Percentiles rank a stretch among this genome's conserved stretches.
Conservation (phyloP, 306 rosid species). For the Cucumis melo region DNA sequence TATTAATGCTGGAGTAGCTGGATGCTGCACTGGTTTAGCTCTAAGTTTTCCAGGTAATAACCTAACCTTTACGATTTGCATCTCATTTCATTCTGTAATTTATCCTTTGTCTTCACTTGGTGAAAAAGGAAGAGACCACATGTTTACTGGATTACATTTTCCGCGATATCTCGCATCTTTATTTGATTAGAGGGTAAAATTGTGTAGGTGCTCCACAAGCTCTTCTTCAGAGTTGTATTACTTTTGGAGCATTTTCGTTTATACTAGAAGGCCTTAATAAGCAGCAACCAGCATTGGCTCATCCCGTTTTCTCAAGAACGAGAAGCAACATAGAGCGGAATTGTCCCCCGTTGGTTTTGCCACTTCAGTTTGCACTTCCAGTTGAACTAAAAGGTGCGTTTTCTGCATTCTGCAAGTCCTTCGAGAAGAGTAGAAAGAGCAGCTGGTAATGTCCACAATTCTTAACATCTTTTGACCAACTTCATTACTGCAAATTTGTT, state of each 20-base stretch:
- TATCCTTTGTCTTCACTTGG: background rate
- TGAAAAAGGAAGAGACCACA: background rate
- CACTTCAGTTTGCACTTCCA: slow-evolving; percentile 76
- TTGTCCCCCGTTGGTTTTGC: slow-evolving; percentile 30
- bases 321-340: slow-evolving; percentile 11
- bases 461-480: background rate
- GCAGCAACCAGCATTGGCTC: slow-evolving; percentile 91
- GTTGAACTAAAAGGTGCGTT: slow-evolving; percentile 65
- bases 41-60: slow-evolving; percentile 83
- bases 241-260: slow-evolving; percentile 93
- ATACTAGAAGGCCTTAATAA: slow-evolving; percentile 80
- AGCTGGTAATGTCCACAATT: slow-evolving; percentile 15
- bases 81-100: background rate
- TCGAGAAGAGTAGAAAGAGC: slow-evolving; percentile 42
- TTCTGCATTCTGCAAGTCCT: slow-evolving; percentile 44
- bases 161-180: background rate
- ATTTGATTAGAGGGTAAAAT: background rate
- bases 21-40: slow-evolving; percentile 97
- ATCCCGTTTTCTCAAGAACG: slow-evolving; percentile 33
- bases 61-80: background rate
- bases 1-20: slow-evolving; percentile 94
- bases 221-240: slow-evolving; percentile 81
- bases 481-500: background rate
- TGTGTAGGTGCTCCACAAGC: slow-evolving; percentile 91
- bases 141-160: background rate